phyloP scores from a whole-genome alignment of 1,284 basidiomycete species.

The Moesziomyces globuligerus region DNA sequence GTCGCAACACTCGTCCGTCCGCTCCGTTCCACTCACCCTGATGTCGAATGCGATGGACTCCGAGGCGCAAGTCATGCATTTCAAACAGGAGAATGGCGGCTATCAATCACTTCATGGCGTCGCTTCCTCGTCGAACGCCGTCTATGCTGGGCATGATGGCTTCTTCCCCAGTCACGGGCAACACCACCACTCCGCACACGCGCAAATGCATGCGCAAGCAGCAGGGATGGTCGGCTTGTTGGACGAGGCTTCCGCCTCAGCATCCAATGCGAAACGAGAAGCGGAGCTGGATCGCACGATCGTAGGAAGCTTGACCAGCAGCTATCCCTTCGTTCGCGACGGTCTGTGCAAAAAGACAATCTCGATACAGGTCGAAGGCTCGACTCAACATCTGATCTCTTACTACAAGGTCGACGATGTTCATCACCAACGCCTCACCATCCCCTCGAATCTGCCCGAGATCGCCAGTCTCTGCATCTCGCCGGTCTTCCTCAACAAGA shows the following conservation, averaged over 20 bases:
- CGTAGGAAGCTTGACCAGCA: conserved; percentile 59
- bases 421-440: conserved; percentile 82
- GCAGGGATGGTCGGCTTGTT: conserved; percentile 37
- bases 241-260: conserved; percentile 8
- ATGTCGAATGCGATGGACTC: conserved; percentile 28
- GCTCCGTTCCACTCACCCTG: conserved; percentile 32
- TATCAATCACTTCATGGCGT: conserved; percentile 18
- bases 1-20: conserved; percentile 13
- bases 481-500: conserved; percentile 87
- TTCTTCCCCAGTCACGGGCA: conserved; percentile 16
- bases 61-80: conserved; percentile 18
- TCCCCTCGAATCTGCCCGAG: conserved; percentile 88
- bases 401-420: conserved; percentile 96
- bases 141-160: conserved; percentile 25
- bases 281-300: conserved; percentile 53
- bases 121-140: conserved; percentile 15
- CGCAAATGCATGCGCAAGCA: conserved; percentile 32
- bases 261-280: conserved; percentile 25
- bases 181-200: conserved; percentile 2
- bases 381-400: conserved; percentile 92
- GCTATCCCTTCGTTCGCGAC: conserved; percentile 57
- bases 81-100: conserved; percentile 16
- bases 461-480: conserved; percentile 85
- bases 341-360: conserved; percentile 77
- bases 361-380: conserved; percentile 85